Conservation (phyloP, 768 basidiomycete species). For the Psilocybe subaeruginosa region DNA sequence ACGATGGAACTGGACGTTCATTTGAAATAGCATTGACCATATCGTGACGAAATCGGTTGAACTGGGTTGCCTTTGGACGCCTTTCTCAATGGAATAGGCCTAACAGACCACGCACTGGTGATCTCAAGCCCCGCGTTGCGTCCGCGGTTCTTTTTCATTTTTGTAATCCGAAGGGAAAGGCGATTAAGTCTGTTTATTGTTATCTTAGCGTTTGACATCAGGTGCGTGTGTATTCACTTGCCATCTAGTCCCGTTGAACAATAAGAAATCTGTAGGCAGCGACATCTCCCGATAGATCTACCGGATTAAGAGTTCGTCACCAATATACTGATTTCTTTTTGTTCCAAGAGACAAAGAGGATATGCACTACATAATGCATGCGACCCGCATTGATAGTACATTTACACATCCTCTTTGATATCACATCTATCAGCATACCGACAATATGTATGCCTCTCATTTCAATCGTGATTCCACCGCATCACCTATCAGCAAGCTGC, state of each 20-base stretch:
- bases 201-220: conserved; percentile 25
- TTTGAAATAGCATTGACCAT: background rate
- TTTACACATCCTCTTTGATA: conserved; percentile 17
- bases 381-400: conserved; percentile 12
- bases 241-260: conserved; percentile 30
- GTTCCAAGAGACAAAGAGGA: conserved; percentile 36
- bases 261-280: conserved; percentile 30
- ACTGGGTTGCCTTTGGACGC: background rate
- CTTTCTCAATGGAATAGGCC: background rate
- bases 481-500: conserved; percentile 45
- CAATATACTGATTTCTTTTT: conserved; percentile 35
- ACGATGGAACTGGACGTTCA: conserved; percentile 21
- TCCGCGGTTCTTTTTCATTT: conserved; percentile 8
- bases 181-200: conserved; percentile 24
- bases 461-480: conserved; percentile 18
- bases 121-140: conserved; percentile 1
- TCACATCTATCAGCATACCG: conserved; percentile 3
- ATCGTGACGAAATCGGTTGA: background rate
- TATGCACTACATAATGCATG: conserved; percentile 32
- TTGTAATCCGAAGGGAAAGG: conserved; percentile 16
- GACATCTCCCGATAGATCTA: conserved; percentile 35
- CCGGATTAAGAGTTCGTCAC: conserved; percentile 29
- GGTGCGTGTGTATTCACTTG: conserved; percentile 28
- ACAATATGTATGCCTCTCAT: conserved; percentile 16
- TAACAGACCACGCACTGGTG: background rate